Conservation (phyloP, 352 stramenopile genomes). For the Phytophthora cryptogea region DNA sequence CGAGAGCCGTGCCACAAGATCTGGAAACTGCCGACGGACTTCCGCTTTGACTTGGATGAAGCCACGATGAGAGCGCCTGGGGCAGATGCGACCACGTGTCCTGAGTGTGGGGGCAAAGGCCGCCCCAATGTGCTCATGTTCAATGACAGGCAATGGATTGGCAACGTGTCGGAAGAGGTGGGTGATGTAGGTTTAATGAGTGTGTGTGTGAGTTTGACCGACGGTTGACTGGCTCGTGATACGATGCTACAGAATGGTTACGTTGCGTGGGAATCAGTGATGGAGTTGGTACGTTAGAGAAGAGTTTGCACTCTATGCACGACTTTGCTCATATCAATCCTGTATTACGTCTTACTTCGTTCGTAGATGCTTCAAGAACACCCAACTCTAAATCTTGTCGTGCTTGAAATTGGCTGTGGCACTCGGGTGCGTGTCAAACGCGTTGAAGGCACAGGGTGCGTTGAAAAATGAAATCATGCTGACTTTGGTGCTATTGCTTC, state of each 20-base stretch:
- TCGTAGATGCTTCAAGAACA: slow-evolving; percentile 73
- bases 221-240: background rate
- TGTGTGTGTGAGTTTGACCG: background rate
- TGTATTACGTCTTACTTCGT: background rate
- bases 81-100: slow-evolving; percentile 43
- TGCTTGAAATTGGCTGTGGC: slow-evolving; percentile 86
- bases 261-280: slow-evolving; percentile 75
- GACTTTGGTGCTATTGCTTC: background rate
- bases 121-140: slow-evolving; percentile 94
- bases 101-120: slow-evolving; percentile 58
- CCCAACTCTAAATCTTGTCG: slow-evolving; percentile 59
- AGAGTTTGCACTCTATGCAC: background rate
- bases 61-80: slow-evolving; percentile 68
- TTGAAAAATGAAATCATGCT: slow-evolving; percentile 4
- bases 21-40: slow-evolving; percentile 59
- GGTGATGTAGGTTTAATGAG: background rate
- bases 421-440: slow-evolving; percentile 47
- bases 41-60: slow-evolving; percentile 67
- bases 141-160: slow-evolving; percentile 84
- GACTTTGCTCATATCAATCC: slow-evolving; percentile 1
- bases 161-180: slow-evolving; percentile 73
- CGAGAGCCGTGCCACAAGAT: slow-evolving; percentile 47
- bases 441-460: background rate
- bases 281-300: slow-evolving; percentile 57
- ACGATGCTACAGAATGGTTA: slow-evolving; percentile 51